phyloP scores from a whole-genome alignment of 108 stramenopile genomes.

The Seminavis robusta region DNA sequence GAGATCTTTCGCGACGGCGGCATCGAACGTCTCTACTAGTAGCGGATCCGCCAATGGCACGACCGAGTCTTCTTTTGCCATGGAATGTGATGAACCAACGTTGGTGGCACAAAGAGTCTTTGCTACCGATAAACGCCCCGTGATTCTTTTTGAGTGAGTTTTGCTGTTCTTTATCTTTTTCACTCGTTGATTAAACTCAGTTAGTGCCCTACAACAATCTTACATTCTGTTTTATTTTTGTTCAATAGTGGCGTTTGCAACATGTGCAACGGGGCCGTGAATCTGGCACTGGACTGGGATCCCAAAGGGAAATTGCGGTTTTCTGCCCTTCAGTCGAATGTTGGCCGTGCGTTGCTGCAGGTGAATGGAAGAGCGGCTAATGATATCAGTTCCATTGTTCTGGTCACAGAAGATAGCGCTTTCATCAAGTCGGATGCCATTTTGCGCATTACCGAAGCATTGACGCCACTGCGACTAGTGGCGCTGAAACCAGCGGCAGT shows the following conservation, averaged over 20 bases:
- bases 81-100: too few relatives aligned
- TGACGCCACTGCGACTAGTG: constrained; percentile 49
- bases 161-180: not conserved
- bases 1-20: too few relatives aligned
- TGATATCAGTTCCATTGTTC: constrained; percentile 75
- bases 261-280: constrained; percentile 69
- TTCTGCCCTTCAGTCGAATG: constrained; percentile 66
- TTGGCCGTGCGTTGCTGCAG: constrained; percentile 56
- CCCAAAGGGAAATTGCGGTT: constrained; percentile 63
- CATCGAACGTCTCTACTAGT: too few relatives aligned
- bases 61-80: too few relatives aligned
- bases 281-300: constrained; percentile 69
- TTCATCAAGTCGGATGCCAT: constrained; percentile 71
- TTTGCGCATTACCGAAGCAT: constrained; percentile 53
- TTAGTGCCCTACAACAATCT: not conserved
- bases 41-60: too few relatives aligned
- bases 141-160: constrained; percentile 73
- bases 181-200: not conserved
- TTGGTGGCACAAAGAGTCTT: constrained; percentile 48
- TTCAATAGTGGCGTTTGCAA: constrained; percentile 42
- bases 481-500: constrained; percentile 37
- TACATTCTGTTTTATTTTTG: not conserved
- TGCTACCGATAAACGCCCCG: constrained; percentile 43
- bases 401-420: constrained; percentile 48
- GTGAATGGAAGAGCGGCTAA: constrained; percentile 54